phyloP scores from a whole-genome alignment of 2,329 filamentous ascomycete species.

The Epichloe typhina region DNA sequence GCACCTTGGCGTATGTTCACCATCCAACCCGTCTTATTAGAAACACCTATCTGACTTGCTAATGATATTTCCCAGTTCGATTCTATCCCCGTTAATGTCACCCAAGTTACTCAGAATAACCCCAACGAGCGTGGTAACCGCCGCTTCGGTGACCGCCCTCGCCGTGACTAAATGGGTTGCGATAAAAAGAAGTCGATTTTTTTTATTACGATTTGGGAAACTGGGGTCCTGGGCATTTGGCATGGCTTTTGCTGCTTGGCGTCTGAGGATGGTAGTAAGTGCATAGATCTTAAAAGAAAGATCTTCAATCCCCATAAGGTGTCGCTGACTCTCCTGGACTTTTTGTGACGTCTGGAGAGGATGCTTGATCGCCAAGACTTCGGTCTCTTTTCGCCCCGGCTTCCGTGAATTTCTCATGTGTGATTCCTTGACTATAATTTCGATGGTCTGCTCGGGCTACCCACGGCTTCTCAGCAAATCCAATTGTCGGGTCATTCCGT shows the following conservation, averaged over 20 bases:
- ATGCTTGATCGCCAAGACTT: conserved; percentile 78
- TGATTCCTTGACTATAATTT: not conserved
- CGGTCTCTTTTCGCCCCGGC: not conserved
- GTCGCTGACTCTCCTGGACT: conserved; percentile 65
- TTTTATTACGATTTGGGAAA: conserved; percentile 14
- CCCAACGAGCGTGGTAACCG: conserved; percentile 63
- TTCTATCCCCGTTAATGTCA: conserved; percentile 90
- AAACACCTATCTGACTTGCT: conserved; percentile 9
- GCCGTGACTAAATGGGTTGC: conserved; percentile 16
- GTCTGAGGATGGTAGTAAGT: conserved; percentile 45
- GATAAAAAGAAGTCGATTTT: not conserved
- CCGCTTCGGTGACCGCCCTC: conserved; percentile 56
- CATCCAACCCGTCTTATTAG: not conserved
- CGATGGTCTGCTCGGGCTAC: not conserved
- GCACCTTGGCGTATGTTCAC: conserved; percentile 81
- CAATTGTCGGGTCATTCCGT: not conserved
- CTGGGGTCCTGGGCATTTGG: conserved; percentile 31
- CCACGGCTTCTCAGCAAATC: too few relatives aligned
- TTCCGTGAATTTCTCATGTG: not conserved
- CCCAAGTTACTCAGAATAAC: conserved; percentile 82
- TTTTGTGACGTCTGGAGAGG: conserved; percentile 39
- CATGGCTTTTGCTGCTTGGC: conserved; percentile 34
- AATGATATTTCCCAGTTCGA: conserved; percentile 59
- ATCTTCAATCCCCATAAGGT: conserved; percentile 58
- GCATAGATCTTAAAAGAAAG: conserved; percentile 45